These are phyloP conservation scores for Prunus yedoensis DNA, from an alignment of 331 rosid species.

Conservation along the genomic window DNA sequence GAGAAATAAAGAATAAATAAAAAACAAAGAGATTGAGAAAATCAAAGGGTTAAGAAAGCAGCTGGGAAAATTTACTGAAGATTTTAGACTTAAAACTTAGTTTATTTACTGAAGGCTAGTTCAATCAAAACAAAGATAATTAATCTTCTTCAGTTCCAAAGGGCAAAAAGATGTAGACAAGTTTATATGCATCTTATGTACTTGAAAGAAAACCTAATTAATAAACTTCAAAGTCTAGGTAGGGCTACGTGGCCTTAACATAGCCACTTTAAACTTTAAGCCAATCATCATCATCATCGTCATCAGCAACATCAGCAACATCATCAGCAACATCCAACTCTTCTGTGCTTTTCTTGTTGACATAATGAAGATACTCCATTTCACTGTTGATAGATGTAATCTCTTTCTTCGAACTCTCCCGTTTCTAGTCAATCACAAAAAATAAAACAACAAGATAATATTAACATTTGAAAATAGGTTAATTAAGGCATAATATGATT, in stretches of 20 bases:
- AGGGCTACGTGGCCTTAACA: no score
- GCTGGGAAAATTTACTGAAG: not conserved
- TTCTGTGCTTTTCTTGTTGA: not conserved
- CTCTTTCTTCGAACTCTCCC: not conserved
- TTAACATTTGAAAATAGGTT: not conserved
- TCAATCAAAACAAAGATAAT: not conserved
- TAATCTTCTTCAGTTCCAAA: not conserved
- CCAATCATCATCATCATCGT: constrained; percentile 5
- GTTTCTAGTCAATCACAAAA: not conserved
- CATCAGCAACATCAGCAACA: not conserved
- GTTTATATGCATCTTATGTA: not conserved
- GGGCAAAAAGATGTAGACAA: not conserved
- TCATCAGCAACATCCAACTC: not conserved
- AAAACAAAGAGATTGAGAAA: not conserved
- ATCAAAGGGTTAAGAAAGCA: not conserved
- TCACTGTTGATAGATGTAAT: not conserved
- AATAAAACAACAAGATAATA: not conserved
- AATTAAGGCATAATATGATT: not conserved
- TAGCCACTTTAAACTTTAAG: not conserved
- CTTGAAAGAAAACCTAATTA: not conserved
- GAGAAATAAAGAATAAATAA: not conserved
- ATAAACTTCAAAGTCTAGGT: no score
- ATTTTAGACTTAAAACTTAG: not conserved
- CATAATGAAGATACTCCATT: not conserved
- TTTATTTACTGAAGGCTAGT: not conserved